Percentiles rank a stretch among this genome's conserved stretches.
Conservation (phyloP, 2,329 filamentous ascomycete genomes). For the Alternaria brassicae region DNA sequence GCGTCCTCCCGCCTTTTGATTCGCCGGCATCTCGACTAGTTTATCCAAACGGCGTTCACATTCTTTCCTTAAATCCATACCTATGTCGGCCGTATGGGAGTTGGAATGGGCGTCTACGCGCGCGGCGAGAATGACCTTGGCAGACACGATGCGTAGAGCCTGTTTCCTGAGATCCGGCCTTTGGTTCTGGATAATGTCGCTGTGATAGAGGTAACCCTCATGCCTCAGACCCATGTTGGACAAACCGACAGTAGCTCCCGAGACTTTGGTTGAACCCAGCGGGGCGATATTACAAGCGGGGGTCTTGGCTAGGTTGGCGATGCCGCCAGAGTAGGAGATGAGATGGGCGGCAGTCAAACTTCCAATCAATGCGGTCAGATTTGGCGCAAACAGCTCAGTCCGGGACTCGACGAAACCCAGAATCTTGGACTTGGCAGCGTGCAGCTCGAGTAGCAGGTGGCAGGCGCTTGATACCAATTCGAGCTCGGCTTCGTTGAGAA, state of each 20-base stretch:
- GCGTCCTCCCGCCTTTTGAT: constrained; percentile 76
- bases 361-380: constrained; percentile 87
- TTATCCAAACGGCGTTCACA: constrained; percentile 90
- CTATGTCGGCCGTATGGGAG: constrained; percentile 80
- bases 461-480: constrained; percentile 78
- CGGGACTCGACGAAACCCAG: constrained; percentile 96
- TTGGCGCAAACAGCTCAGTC: constrained; percentile 95
- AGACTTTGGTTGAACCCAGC: constrained; percentile 87
- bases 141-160: constrained; percentile 92
- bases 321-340: constrained; percentile 90
- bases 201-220: constrained; percentile 92
- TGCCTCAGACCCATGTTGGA: constrained; percentile 91
- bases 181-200: constrained; percentile 84
- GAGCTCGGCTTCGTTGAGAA: constrained; percentile 78
- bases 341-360: constrained; percentile 93
- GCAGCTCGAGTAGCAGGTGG: constrained; percentile 85
- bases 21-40: constrained; percentile 87
- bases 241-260: constrained; percentile 76
- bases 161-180: constrained; percentile 88
- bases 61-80: constrained; percentile 80
- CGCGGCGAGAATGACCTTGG: constrained; percentile 92
- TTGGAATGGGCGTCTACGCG: constrained; percentile 87
- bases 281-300: constrained; percentile 92
- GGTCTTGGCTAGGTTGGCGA: constrained; percentile 87
- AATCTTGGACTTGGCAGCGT: constrained; percentile 83